Evolutionary conservation across 2,329 filamentous ascomycete genomes (phyloP).

Genomic region (Drechslera avenae): DNA sequence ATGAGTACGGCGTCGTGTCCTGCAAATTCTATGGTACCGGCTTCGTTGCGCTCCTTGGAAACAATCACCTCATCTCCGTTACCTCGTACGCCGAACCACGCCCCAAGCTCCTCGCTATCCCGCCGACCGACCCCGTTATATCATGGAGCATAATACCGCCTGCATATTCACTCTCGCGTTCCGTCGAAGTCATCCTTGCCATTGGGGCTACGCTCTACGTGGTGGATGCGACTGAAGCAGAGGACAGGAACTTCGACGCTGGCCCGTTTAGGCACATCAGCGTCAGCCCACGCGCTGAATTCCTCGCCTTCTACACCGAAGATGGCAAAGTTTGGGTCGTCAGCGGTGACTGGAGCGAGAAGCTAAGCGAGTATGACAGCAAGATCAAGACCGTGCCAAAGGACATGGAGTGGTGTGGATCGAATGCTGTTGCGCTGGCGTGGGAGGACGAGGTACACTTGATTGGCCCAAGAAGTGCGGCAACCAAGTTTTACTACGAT

Average conservation of each 20-base stretch:
- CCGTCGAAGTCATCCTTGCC: conserved; percentile 89
- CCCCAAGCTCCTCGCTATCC: conserved; percentile 77
- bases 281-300: conserved; percentile 89
- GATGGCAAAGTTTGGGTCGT: conserved; percentile 88
- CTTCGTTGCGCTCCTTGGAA: conserved; percentile 89
- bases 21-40: conserved; percentile 91
- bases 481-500: conserved; percentile 84
- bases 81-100: conserved; percentile 88
- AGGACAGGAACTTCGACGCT: conserved; percentile 88
- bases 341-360: conserved; percentile 91
- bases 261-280: conserved; percentile 90
- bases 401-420: conserved; percentile 94
- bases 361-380: conserved; percentile 89
- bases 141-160: conserved; percentile 91
- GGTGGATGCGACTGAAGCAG: conserved; percentile 85
- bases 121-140: conserved; percentile 78
- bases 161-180: conserved; percentile 84
- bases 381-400: conserved; percentile 82
- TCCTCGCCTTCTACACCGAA: conserved; percentile 83
- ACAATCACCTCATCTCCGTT: conserved; percentile 87
- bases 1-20: conserved; percentile 84
- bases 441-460: conserved; percentile 99
- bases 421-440: conserved; percentile 88
- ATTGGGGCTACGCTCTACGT: conserved; percentile 84
- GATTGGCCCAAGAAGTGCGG: conserved; percentile 80